Base-by-base conservation (phyloP, 208 protist species). In the Trypanosoma melophagium region DNA sequence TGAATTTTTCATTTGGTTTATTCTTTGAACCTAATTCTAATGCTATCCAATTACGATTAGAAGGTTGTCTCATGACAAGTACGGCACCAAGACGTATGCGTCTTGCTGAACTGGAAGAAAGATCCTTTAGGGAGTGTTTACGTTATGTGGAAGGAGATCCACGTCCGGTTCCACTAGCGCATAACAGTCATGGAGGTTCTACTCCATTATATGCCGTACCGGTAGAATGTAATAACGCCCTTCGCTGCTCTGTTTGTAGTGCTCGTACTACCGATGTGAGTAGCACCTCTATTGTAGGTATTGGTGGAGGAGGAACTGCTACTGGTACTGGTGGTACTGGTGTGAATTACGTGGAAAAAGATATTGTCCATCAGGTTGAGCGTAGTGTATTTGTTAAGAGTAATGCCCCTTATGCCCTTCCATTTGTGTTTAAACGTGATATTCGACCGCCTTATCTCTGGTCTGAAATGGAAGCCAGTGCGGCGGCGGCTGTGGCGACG, bases 1-100 rank as follows among this genome's bases (percentile, higher is more conserved):
- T 89, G 24, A 71, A 83, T 63, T 80, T 93, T 57, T 71, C 73
- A 38, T 64, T 88, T 47, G 61, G 75, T 65, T 83, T 79, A 59
- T 81, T 87, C 60, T 94, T 93, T 56, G 87, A 92, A 60, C 86
- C 83, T 9, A 92, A 92, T 70, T 84, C 84, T 41, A 63, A 71
- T 2, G 84, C 87, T n/a, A 66, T 96, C 60, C 84, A 93, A 40
- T 53, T 96, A 59, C 78, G 83, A 31, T 71, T 96, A 25, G 85
- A 93, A 57, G 90, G 90, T n/a, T 87, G 72, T 25, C 72, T 92
- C 14, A 85, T 93, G 85, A 73, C 81, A 56, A 71, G 71, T 35
- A 83, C 79, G 53, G 55, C 71, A 16, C 28, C 44, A 5, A 76
- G 83, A 7, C 61, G 68, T 7, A 24, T 50, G 21, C 77, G 71